A percentile compares a stretch with the other conserved stretches of the same genome.
Evolutionary conservation across 1,139 yeast genomes (phyloP).

Genomic region (Kurtzmaniella quercitrusa): DNA sequence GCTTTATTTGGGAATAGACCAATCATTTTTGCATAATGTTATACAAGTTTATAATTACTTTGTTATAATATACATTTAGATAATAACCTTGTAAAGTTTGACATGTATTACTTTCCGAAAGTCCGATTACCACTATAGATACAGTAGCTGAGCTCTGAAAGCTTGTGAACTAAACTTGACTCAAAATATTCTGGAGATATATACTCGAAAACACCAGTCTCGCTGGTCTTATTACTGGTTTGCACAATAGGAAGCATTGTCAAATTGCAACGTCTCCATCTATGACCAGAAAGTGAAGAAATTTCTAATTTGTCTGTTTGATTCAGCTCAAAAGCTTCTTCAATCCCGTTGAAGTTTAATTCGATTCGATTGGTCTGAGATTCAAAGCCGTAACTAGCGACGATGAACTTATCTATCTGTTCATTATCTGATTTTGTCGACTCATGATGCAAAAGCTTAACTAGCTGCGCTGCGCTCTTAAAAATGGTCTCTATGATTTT

Average conservation of each 20-base stretch:
- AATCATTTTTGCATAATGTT: slow-evolving; percentile 21
- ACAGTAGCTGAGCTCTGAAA: slow-evolving; percentile 22
- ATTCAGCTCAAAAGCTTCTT: slow-evolving; percentile 19
- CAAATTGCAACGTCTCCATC: slow-evolving; percentile 36
- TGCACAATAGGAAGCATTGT: slow-evolving; percentile 37
- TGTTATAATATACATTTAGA: slow-evolving; percentile 11
- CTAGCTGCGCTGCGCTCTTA: not conserved
- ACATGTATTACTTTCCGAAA: slow-evolving; percentile 38
- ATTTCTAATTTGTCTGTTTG: not conserved
- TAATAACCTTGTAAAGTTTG: not conserved
- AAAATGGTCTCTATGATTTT: not conserved
- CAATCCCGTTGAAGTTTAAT: not conserved
- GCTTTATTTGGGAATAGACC: slow-evolving; percentile 1
- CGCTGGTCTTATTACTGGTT: slow-evolving; percentile 31
- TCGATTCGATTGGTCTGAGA: not conserved
- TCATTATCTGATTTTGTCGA: not conserved
- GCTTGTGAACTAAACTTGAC: not conserved
- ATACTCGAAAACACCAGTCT: slow-evolving; percentile 29
- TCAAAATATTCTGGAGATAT: slow-evolving; percentile 12
- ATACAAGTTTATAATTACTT: slow-evolving; percentile 17
- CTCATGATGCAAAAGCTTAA: not conserved
- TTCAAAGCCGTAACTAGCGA: not conserved
- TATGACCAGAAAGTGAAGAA: slow-evolving; percentile 28
- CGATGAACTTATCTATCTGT: not conserved
- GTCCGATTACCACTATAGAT: slow-evolving; percentile 30